Conservation (phyloP, 805 yeast species). For the Kazachstania bromeliacearum region DNA sequence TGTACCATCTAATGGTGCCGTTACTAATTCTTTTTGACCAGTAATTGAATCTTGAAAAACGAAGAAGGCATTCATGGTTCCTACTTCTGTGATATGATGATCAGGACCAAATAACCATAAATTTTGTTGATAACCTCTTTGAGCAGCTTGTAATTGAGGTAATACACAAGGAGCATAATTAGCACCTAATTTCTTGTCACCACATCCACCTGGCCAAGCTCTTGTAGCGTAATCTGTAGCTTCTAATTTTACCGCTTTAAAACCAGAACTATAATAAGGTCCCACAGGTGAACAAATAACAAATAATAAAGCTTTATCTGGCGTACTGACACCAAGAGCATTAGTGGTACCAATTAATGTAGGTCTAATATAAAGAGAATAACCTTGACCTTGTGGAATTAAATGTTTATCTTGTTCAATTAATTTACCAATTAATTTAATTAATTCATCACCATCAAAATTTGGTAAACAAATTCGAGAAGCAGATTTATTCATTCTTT, state of each 20-base stretch:
- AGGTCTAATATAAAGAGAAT: conserved; percentile 86
- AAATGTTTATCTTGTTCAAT: conserved; percentile 62
- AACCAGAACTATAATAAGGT: conserved; percentile 91
- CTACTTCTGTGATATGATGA: conserved; percentile 83
- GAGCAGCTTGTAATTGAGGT: conserved; percentile 84
- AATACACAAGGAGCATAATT: conserved; percentile 92
- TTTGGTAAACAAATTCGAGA: conserved; percentile 80
- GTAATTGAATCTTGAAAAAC: conserved; percentile 61
- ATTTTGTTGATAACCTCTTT: conserved; percentile 88
- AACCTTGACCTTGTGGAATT: conserved; percentile 78
- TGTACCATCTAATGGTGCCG: conserved; percentile 95
- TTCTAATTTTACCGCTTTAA: conserved; percentile 87
- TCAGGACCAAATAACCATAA: conserved; percentile 93
- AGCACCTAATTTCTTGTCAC: conserved; percentile 92
- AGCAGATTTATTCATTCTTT: conserved; percentile 82
- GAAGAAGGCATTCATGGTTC: conserved; percentile 91
- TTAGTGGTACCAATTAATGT: conserved; percentile 89
- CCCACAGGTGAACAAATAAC: conserved; percentile 95
- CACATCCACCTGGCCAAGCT: conserved; percentile 99
- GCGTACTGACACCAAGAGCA: conserved; percentile 76
- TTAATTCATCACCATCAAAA: conserved; percentile 68
- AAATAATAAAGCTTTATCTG: conserved; percentile 69
- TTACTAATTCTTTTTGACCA: conserved; percentile 82
- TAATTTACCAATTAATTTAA: conserved; percentile 64
- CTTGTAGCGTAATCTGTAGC: conserved; percentile 93